Conservation (phyloP, 2,329 filamentous ascomycete genomes). For the Nothopassalora personata region DNA sequence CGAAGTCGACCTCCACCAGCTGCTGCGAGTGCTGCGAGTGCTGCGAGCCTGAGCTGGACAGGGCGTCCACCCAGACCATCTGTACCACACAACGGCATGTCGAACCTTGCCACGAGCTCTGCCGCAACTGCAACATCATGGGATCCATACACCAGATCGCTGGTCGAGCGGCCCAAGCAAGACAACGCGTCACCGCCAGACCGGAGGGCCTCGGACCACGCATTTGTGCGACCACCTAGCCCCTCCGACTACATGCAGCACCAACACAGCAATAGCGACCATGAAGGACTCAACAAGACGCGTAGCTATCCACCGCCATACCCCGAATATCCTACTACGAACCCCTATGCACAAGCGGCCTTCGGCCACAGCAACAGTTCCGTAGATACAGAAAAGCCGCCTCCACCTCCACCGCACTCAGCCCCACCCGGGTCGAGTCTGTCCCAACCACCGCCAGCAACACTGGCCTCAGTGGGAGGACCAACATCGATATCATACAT, state of each 20-base stretch:
- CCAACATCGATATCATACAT: slow-evolving; percentile 37
- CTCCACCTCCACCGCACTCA: slow-evolving; percentile 23
- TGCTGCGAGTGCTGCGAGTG: slow-evolving; percentile 58
- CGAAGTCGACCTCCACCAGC: slow-evolving; percentile 47
- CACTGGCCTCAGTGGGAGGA: slow-evolving; percentile 15
- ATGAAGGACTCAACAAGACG: slow-evolving; percentile 16
- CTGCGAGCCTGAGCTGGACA: slow-evolving; percentile 59
- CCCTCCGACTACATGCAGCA: slow-evolving; percentile 26
- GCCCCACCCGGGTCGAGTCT: slow-evolving; percentile 11
- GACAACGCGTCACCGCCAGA: neutral
- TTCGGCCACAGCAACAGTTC: slow-evolving; percentile 28
- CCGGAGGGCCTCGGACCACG: slow-evolving; percentile 22
- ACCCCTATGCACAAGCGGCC: slow-evolving; percentile 21
- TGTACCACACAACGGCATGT: slow-evolving; percentile 11
- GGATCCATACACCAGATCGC: slow-evolving; percentile 32
- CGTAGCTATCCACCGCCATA: slow-evolving; percentile 25
- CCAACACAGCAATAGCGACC: slow-evolving; percentile 15
- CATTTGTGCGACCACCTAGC: slow-evolving; percentile 27
- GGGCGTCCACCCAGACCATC: slow-evolving; percentile 17
- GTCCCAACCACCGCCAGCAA: slow-evolving; percentile 1
- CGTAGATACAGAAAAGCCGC: slow-evolving; percentile 16
- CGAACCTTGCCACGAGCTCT: slow-evolving; percentile 2
- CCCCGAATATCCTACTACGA: slow-evolving; percentile 27
- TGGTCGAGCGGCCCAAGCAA: slow-evolving; percentile 23
- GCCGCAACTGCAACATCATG: slow-evolving; percentile 18